Conservation (phyloP, 2,329 filamentous ascomycete species). For the Nemania serpens region DNA sequence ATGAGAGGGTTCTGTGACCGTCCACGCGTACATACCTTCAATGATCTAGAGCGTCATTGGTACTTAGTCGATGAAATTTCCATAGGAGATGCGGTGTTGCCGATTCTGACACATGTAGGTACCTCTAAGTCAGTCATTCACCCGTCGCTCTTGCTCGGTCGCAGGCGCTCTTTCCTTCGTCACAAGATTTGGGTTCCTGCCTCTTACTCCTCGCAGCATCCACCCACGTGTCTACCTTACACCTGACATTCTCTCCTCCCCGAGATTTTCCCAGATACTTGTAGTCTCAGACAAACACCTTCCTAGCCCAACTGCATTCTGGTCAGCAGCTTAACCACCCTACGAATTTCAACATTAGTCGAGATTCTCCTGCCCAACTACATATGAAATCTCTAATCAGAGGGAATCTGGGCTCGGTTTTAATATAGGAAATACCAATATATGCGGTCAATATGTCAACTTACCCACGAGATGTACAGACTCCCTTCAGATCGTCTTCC, state of each 20-base stretch:
- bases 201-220: background rate
- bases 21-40: background rate
- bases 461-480: slow-evolving; percentile 1
- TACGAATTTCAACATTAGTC: too few relatives aligned
- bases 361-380: too few relatives aligned
- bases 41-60: background rate
- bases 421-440: background rate
- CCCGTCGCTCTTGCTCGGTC: background rate
- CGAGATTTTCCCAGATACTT: too few relatives aligned
- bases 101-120: background rate
- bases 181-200: background rate
- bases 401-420: background rate
- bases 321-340: too few relatives aligned
- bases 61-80: background rate
- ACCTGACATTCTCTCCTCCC: background rate
- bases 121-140: background rate
- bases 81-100: background rate
- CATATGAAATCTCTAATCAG: background rate
- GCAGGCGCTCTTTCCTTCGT: background rate
- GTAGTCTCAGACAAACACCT: background rate
- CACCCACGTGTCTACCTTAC: background rate
- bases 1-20: background rate
- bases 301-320: background rate
- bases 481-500: slow-evolving; percentile 11
- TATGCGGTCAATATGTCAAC: slow-evolving; percentile 12